Conservation (phyloP, 2,329 filamentous ascomycete species). For the Sclerotinia minor region DNA sequence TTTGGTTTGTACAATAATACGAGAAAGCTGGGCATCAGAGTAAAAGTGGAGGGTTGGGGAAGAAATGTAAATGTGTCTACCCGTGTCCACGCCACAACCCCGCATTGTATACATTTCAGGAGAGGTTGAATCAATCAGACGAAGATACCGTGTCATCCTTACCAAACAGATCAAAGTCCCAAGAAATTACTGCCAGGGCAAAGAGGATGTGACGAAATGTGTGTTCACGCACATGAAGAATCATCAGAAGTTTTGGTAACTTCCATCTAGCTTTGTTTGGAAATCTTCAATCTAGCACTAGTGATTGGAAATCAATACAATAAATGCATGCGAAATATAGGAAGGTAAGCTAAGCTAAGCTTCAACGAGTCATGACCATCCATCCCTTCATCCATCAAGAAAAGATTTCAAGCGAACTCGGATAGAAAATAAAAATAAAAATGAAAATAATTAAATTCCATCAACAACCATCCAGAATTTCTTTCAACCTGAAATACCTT, state of each 20-base stretch:
- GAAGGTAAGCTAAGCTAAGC: background rate
- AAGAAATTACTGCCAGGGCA: background rate
- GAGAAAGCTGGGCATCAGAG: background rate
- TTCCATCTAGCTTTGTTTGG: background rate
- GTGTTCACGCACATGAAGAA: background rate
- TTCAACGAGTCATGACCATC: background rate
- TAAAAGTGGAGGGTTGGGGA: constrained; percentile 1
- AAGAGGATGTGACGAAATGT: background rate
- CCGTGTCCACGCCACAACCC: constrained; percentile 5
- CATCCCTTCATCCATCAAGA: background rate
- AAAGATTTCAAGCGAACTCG: background rate
- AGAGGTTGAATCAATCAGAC: background rate
- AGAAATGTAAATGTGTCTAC: background rate
- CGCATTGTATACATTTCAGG: constrained; percentile 2
- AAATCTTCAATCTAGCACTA: background rate
- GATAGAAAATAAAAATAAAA: background rate
- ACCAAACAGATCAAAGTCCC: background rate
- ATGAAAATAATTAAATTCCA: no score
- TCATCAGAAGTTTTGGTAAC: no score
- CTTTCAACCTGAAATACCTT: background rate
- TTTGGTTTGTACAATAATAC: background rate
- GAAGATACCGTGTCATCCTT: background rate
- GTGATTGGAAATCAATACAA: background rate
- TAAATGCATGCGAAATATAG: background rate
- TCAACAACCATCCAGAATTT: background rate